Evolutionary conservation across 306 rosid species (phyloP), one percentile per base, ranked within the genome.

Genomic region (Luffa aegyptiaca): DNA sequence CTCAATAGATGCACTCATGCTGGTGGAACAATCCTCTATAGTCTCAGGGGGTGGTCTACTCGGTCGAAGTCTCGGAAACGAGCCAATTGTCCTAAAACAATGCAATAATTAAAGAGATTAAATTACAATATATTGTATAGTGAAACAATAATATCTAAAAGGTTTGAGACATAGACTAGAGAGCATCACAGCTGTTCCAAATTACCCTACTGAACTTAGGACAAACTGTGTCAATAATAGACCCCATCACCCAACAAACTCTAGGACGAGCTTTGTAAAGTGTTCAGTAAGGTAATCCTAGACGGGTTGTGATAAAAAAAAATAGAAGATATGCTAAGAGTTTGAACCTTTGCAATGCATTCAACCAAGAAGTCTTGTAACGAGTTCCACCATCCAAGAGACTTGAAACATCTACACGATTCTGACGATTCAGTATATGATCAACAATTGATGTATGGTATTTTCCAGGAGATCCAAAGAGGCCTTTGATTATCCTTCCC

Each of bases 311-410:
- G 9, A 42, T 42, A 42, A 1, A n/a, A n/a, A n/a, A n/a, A 42
- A 5, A 42, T 0, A 44, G 1, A 45, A 8, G 9, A 2, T n/a
- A n/a, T 4, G 44, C 5, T 4, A 4, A 4, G 44, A 41, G 44
- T 41, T 41, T 41, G 3, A 75, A 36, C 79, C 79, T 75, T 53
- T 75, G 51, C 11, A 75, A 75, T 36, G 79, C 79, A 75, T 75
- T 75, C 4, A 37, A 37, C 79, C 79, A 75, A 12, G 49, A 35
- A 33, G 44, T 35, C 65, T 75, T 75, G 79, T 75, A 75, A 36
- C 45, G 64, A 21, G 49, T 44, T 36, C 79, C 79, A 14, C 66
- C 79, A 75, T 75, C 66, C 10, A 55, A 0, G 36, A 75, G 13
- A 37, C n/a, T 75, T 36, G 79, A 53, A 56, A 75, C 35, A 56